These are phyloP conservation scores for Talaromyces sp. DNA, from an alignment of 2,329 filamentous ascomycete species.

Conservation along the genomic window DNA sequence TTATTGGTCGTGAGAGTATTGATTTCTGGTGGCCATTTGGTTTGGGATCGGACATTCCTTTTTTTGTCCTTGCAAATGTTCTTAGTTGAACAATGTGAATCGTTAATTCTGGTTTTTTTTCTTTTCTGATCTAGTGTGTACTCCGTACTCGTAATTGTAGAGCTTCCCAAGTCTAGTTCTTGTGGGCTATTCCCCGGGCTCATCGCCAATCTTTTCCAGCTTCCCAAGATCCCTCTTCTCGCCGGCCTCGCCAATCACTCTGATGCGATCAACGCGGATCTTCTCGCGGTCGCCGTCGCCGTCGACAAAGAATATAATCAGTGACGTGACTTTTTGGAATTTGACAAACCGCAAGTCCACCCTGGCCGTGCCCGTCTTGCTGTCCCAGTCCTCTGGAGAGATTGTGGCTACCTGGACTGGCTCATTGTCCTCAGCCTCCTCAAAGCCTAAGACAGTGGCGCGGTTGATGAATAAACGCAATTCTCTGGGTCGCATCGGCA, in stretches of 20 bases:
- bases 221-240: slow-evolving; percentile 92
- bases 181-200: slow-evolving; percentile 52
- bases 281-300: slow-evolving; percentile 79
- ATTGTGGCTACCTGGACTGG: slow-evolving; percentile 77
- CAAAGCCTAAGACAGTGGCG: slow-evolving; percentile 85
- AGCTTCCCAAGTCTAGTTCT: slow-evolving; percentile 1
- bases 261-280: slow-evolving; percentile 60
- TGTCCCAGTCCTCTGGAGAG: slow-evolving; percentile 71
- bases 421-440: slow-evolving; percentile 82
- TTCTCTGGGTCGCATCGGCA: slow-evolving; percentile 72
- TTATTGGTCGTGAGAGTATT: slow-evolving; percentile 42
- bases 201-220: slow-evolving; percentile 87
- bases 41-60: slow-evolving; percentile 53
- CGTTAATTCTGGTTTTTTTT: not conserved
- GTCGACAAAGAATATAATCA: slow-evolving; percentile 84
- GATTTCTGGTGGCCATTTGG: slow-evolving; percentile 40
- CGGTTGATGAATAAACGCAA: slow-evolving; percentile 85
- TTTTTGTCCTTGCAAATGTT: not conserved
- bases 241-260: slow-evolving; percentile 78
- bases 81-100: not conserved
- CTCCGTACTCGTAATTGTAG: not conserved
- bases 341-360: slow-evolving; percentile 83
- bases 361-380: slow-evolving; percentile 63
- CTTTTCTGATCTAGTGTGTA: not conserved
- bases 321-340: slow-evolving; percentile 85